Evolutionary conservation across 2,329 filamentous ascomycete species (phyloP), one percentile per base, ranked within the genome.

Genomic region (Paramyrothecium roridum): DNA sequence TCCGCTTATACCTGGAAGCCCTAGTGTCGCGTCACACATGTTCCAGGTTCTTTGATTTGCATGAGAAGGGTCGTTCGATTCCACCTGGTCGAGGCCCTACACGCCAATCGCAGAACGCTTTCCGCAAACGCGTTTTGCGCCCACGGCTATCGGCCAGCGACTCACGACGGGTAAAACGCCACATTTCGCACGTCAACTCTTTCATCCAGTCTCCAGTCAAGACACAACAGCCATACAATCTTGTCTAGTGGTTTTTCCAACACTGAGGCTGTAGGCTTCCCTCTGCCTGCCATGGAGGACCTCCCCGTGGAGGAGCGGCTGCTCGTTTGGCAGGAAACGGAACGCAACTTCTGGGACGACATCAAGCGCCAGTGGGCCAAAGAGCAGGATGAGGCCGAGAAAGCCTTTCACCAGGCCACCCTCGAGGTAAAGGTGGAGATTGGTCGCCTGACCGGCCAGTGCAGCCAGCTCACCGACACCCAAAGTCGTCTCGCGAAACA

Each of bases 321-420:
- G 23, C 66, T 64, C 11, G 65, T 71, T n/a, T 73, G 71, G 71
- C 60, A 68, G 30, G 68, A 73, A 53, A 70, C 69, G 17, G 71
- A 73, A 50, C 57, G 59, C 47, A 71, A 70, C 40, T 73, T 72
- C 30, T 74, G 71, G 71, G 34, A 56, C 40, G 59, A 59, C 16
- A 69, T 70, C 37, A 61, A 65, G 19, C 54, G 54, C 8, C 56
- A 66, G 26, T 63, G 67, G 50, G 60, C 64, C n/a, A 43, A 50
- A 4, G 58, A 59, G 21, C 64, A 65, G 26, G 57, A 54, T 20
- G 59, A 61, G n/a, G 53, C 61, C 11, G 65, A 70, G 26, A 57
- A 64, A 12, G 59, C 61, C 3, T 70, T 63, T 43, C 65, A 65
- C 46, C 55, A 53, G n/a, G 57, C 60, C 21, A 57, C 63, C 17